phyloP scores from a whole-genome alignment of 495 filamentous ascomycete species.

The Copromyces sp. region DNA sequence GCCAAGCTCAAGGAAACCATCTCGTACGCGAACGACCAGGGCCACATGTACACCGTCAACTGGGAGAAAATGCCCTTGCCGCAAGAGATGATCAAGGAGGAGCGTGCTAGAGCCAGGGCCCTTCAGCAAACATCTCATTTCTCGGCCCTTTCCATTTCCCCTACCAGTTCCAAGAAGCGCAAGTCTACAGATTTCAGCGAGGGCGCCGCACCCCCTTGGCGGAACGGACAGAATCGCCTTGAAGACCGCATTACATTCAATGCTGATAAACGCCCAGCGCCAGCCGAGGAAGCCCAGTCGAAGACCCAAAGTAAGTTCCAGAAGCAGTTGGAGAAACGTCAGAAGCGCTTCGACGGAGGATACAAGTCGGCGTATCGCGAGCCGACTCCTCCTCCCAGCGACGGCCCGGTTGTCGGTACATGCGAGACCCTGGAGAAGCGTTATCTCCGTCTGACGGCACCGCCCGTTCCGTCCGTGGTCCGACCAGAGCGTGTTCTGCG shows the following conservation, averaged over 20 bases:
- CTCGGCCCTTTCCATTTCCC: conserved; percentile 8
- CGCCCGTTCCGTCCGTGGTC: conserved; percentile 76
- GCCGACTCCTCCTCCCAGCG: conserved; percentile 46
- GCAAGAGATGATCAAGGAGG: conserved; percentile 71
- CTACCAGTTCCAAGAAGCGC: conserved; percentile 51
- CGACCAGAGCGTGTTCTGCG: conserved; percentile 73
- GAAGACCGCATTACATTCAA: conserved; percentile 69
- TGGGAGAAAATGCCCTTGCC: conserved; percentile 82
- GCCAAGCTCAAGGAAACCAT: conserved; percentile 78
- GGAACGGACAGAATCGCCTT: conserved; percentile 55
- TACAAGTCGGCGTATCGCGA: conserved; percentile 53
- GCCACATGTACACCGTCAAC: conserved; percentile 59
- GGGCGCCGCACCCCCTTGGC: conserved; percentile 56
- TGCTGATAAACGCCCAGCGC: conserved; percentile 44
- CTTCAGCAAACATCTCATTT: not conserved
- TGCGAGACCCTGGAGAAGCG: conserved; percentile 82
- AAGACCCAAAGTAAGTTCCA: conserved; percentile 71
- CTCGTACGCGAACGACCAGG: conserved; percentile 59
- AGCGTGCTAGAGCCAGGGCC: conserved; percentile 41
- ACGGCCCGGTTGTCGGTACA: conserved; percentile 77
- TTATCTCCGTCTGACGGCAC: conserved; percentile 86
- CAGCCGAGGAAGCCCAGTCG: conserved; percentile 31
- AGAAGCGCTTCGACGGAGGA: conserved; percentile 69
- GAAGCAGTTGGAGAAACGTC: conserved; percentile 78
- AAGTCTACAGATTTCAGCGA: conserved; percentile 61